phyloP scores from a whole-genome alignment of 495 filamentous ascomycete genomes.

The Podospora bellae-mahoneyi region DNA sequence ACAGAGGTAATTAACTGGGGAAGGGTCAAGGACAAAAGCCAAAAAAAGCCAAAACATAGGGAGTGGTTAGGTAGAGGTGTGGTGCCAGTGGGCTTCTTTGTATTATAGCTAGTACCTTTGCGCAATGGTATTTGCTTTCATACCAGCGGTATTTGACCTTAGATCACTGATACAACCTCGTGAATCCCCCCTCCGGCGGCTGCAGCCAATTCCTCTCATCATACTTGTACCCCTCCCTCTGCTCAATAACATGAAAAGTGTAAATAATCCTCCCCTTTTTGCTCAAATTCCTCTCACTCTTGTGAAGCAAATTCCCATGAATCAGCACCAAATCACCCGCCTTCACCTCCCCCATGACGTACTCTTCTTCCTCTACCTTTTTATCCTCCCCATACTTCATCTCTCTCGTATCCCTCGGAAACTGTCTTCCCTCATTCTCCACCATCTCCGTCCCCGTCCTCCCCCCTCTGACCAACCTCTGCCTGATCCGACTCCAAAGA shows the following conservation, averaged over 20 bases:
- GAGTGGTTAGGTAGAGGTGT: background rate
- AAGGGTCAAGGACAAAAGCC: background rate
- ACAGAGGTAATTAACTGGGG: background rate
- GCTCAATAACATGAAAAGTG: conserved; percentile 96
- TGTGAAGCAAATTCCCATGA: conserved; percentile 93
- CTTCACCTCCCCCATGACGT: conserved; percentile 75
- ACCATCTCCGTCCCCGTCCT: conserved; percentile 51
- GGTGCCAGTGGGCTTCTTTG: background rate
- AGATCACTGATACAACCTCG: conserved; percentile 49
- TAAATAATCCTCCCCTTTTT: conserved; percentile 87
- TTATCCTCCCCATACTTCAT: conserved; percentile 43
- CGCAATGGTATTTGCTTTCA: background rate
- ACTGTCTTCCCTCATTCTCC: conserved; percentile 39
- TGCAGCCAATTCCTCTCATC: conserved; percentile 92
- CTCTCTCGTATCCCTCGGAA: conserved; percentile 45
- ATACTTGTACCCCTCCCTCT: conserved; percentile 62
- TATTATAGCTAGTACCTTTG: background rate
- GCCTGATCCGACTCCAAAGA: conserved; percentile 56
- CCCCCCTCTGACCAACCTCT: conserved; percentile 66
- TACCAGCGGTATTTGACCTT: no score
- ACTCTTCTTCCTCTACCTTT: conserved; percentile 45
- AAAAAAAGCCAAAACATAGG: background rate
- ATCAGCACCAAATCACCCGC: conserved; percentile 88
- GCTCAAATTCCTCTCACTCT: conserved; percentile 90
- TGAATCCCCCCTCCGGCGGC: conserved; percentile 73